Conservation (phyloP, 23 red algal genomes). For the Cyanidium caldarium region DNA sequence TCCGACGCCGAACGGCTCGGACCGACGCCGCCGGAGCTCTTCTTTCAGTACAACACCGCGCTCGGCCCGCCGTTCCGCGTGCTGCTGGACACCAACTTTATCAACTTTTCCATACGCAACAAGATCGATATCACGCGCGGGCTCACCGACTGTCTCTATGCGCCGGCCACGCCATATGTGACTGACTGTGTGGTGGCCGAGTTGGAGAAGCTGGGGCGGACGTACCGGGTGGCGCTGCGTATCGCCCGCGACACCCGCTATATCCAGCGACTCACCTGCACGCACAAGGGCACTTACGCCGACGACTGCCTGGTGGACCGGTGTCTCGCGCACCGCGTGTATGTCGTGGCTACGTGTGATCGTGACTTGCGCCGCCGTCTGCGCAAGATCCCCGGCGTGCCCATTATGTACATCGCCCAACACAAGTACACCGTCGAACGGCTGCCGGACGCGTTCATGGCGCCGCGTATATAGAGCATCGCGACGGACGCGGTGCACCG, state of each 20-base stretch:
- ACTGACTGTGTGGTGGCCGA: constrained; percentile 97
- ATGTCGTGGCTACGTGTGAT: constrained; percentile 92
- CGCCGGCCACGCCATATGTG: constrained; percentile 42
- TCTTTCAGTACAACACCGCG: constrained; percentile 73
- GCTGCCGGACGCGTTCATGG: constrained; percentile 46
- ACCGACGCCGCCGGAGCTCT: constrained; percentile 42
- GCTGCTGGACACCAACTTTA: constrained; percentile 92
- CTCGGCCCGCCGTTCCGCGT: constrained; percentile 89
- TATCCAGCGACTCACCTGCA: constrained; percentile 69
- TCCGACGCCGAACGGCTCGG: constrained; percentile 40
- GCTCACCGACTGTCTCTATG: constrained; percentile 74
- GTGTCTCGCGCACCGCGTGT: constrained; percentile 58
- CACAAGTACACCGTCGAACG: constrained; percentile 92
- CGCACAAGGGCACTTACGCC: constrained; percentile 95
- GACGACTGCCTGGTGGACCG: constrained; percentile 94
- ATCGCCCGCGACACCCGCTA: constrained; percentile 39
- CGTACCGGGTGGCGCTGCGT: constrained; percentile 73
- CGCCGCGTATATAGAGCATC: too few species aligned
- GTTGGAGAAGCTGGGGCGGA: constrained; percentile 84
- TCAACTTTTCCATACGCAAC: constrained; percentile 92
- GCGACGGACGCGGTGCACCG: too few species aligned
- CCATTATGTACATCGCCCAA: constrained; percentile 86
- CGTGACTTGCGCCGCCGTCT: constrained; percentile 71
- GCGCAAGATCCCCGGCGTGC: constrained; percentile 81
- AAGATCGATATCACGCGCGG: constrained; percentile 60